A percentile compares a stretch with the other conserved stretches of the same genome.
Evolutionary conservation across 176 grass and related monocot species (phyloP).

Genomic region (Triticum monococcum): DNA sequence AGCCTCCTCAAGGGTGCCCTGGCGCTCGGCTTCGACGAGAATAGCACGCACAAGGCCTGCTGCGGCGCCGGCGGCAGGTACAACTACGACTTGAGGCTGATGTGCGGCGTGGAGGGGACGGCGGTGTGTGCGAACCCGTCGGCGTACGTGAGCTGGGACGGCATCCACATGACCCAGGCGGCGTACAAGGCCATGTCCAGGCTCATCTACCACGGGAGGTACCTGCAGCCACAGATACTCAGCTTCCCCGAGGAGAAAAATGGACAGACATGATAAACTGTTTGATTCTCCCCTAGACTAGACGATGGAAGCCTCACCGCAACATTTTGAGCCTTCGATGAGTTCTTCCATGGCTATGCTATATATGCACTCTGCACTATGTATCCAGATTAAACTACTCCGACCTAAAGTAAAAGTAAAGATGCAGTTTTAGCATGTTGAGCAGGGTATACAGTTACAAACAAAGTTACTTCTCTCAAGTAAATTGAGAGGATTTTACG

Average conservation of each 20-base stretch:
- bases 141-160: slow-evolving; percentile 78
- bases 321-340: neutral
- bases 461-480: too few relatives aligned
- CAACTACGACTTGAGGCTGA: slow-evolving; percentile 58
- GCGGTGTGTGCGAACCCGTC: slow-evolving; percentile 52
- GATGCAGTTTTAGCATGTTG: neutral
- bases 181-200: slow-evolving; percentile 64
- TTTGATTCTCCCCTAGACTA: neutral
- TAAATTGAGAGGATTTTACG: too few relatives aligned
- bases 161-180: slow-evolving; percentile 83
- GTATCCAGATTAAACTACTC: too few relatives aligned
- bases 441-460: neutral
- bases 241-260: slow-evolving; percentile 7
- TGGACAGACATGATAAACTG: neutral
- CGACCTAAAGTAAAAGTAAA: neutral
- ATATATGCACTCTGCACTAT: too few relatives aligned
- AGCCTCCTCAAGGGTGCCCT: slow-evolving; percentile 48
- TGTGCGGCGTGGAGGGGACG: slow-evolving; percentile 61
- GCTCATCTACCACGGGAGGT: slow-evolving; percentile 47
- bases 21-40: slow-evolving; percentile 51
- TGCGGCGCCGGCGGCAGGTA: slow-evolving; percentile 64
- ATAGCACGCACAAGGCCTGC: slow-evolving; percentile 56
- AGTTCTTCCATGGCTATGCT: neutral
- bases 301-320: neutral
- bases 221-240: slow-evolving; percentile 55